Conservation (phyloP, 2,329 filamentous ascomycete species). For the Colletotrichum falcatum region DNA sequence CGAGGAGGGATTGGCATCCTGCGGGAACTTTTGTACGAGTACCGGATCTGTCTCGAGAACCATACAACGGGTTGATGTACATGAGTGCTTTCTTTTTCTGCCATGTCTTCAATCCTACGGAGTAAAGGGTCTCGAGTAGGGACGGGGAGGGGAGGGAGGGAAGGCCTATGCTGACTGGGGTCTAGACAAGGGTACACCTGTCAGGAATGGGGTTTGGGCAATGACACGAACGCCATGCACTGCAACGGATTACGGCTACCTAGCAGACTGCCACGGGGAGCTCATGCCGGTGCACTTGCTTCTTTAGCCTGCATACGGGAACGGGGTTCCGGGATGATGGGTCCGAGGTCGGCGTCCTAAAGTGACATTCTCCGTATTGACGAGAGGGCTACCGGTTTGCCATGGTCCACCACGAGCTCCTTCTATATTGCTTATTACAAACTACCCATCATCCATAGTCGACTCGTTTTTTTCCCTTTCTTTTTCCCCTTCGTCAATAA, state of each 20-base stretch:
- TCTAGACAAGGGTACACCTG: constrained; percentile 9
- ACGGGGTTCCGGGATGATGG: constrained; percentile 2
- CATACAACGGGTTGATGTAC: constrained; percentile 5
- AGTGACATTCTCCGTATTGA: not conserved
- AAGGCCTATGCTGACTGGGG: constrained; percentile 1
- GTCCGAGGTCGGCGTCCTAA: constrained; percentile 27
- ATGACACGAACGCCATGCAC: not conserved
- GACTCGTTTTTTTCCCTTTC: too few relatives aligned
- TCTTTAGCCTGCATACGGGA: constrained; percentile 16
- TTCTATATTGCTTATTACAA: constrained; percentile 2
- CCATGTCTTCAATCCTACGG: constrained; percentile 31
- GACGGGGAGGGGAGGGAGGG: not conserved
- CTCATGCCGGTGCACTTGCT: constrained; percentile 3
- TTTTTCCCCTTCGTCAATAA: not conserved
- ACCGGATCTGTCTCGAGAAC: constrained; percentile 14
- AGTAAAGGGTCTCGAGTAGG: constrained; percentile 12
- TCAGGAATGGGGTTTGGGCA: constrained; percentile 1
- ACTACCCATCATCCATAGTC: too few relatives aligned
- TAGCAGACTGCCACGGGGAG: not conserved
- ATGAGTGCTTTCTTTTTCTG: constrained; percentile 7
- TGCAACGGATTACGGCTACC: not conserved
- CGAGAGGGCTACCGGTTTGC: constrained; percentile 17
- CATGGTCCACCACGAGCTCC: not conserved
- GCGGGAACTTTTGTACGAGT: constrained; percentile 17
- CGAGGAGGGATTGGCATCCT: not conserved